Base-by-base conservation (phyloP, 768 basidiomycete species). In the Hydnomerulius pinastri region DNA sequence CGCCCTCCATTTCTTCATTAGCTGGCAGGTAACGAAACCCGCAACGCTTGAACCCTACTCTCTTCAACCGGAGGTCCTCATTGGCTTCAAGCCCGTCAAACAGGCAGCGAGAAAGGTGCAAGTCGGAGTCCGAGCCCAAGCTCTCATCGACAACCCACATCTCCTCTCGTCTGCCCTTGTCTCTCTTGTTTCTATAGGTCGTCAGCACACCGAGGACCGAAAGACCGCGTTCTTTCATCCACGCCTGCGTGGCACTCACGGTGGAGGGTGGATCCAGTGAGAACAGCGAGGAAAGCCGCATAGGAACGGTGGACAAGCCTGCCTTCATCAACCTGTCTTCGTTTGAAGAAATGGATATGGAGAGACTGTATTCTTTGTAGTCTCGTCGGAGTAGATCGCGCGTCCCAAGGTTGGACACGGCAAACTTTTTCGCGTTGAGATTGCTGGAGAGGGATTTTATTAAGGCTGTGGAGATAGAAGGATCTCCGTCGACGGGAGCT, bases 361-460 rank as follows among this genome's bases (percentile, higher is more conserved):
- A 62, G 2, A 85, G 77, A 0, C 72, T 67, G 50, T 93, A 96
- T 56, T 96, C 85, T 66, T 99, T 98, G 76, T 94, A 99, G 70
- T 99, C 97, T n/a, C 97, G 75, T 11, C 92, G 78, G 4, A 99
- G 78, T 17, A 98, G 80, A 61, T 98, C 93, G 48, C 80, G 76
- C 0, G 83, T 81, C 7, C 71, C 73, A 15, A 98, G 76, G 54
- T 83, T 78, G 2, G 81, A 79, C 8, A 98, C 73, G 50, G 86
- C 80, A 4, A 60, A 58, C 65, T 98, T 99, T 70, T 81, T 81
- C 2, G 52, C 38, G 23, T 2, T 60, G 57, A 43, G 71, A 51
- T 20, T 92, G 76, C 3, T 67, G 64, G 29, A 73, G 12, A 92
- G 75, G 0, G 71, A 70, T 54, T 74, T 74, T 41, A 90, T 70